Percentiles rank a stretch among this genome's conserved stretches.
phyloP scores from a whole-genome alignment of 1,139 yeast species.

The Blastobotrys indianensis region DNA sequence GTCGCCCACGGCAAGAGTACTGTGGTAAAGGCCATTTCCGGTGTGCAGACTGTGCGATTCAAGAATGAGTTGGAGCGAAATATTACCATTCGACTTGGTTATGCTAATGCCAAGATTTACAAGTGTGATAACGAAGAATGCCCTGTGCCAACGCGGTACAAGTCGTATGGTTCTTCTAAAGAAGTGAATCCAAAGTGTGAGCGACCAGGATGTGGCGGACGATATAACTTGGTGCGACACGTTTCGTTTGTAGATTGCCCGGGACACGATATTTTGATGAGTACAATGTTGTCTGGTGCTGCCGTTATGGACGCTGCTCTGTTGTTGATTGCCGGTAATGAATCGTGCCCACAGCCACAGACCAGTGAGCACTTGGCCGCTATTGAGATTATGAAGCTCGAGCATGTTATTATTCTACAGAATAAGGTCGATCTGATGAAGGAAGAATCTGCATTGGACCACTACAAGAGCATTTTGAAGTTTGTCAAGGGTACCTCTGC shows the following conservation, averaged over 20 bases:
- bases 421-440: constrained; percentile 98
- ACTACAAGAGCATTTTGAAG: constrained; percentile 82
- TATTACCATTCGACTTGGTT: constrained; percentile 96
- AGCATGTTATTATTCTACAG: constrained; percentile 93
- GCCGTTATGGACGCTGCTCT: constrained; percentile 99
- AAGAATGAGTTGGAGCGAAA: constrained; percentile 98
- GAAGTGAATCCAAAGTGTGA: constrained; percentile 92
- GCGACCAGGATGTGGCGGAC: constrained; percentile 68
- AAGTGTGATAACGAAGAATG: constrained; percentile 82
- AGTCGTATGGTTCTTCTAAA: constrained; percentile 88
- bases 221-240: constrained; percentile 87
- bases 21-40: constrained; percentile 97
- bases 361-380: constrained; percentile 99
- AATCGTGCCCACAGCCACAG: constrained; percentile 99
- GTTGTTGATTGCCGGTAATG: constrained; percentile 94
- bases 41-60: constrained; percentile 98
- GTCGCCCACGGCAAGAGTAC: constrained; percentile 99
- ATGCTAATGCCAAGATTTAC: constrained; percentile 97
- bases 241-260: constrained; percentile 99
- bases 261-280: constrained; percentile 99
- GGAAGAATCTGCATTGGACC: constrained; percentile 94
- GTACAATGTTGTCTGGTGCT: constrained; percentile 99
- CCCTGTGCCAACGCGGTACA: constrained; percentile 93
- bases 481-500: constrained; percentile 98
- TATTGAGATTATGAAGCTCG: constrained; percentile 96